Conservation (phyloP, 208 protist genomes). For the Acanthamoeba divionensis region DNA sequence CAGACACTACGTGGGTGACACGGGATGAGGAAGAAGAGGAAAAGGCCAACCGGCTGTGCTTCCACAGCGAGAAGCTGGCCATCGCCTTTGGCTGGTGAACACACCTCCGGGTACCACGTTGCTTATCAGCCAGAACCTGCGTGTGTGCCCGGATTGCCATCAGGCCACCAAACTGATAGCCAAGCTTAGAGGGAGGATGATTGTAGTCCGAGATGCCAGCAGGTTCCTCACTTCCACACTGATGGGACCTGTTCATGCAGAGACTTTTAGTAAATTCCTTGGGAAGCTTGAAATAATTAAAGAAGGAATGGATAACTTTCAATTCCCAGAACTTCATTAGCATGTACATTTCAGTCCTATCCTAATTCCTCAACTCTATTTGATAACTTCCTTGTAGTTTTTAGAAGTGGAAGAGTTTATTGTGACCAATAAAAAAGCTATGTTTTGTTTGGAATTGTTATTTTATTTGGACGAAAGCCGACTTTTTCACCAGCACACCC, state of each 20-base stretch:
- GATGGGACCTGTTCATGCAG: constrained; percentile 28
- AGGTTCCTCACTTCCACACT: constrained; percentile 51
- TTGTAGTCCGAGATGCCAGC: constrained; percentile 48
- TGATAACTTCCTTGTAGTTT: too few relatives aligned
- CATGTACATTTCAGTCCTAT: too few relatives aligned
- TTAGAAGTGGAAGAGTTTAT: too few relatives aligned
- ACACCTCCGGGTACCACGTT: background rate
- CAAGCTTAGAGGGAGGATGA: background rate
- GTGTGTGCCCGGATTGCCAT: constrained; percentile 54
- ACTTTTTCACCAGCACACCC: too few relatives aligned
- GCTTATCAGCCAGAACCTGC: background rate
- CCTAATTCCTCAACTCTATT: too few relatives aligned
- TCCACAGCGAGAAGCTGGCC: constrained; percentile 50
- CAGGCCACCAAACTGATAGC: constrained; percentile 47
- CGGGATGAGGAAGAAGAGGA: background rate
- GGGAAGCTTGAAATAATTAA: too few relatives aligned
- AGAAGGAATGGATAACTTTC: too few relatives aligned
- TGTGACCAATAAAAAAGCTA: too few relatives aligned
- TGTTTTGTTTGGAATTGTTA: too few relatives aligned
- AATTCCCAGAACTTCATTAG: too few relatives aligned
- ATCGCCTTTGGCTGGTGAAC: background rate
- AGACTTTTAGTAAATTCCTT: constrained; percentile 51
- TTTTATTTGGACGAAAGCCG: too few relatives aligned
- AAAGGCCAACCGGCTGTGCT: constrained; percentile 26
- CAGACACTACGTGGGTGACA: constrained; percentile 6